Conservation (phyloP, 345 rosid species). For the Crucihimalaya himalaica region DNA sequence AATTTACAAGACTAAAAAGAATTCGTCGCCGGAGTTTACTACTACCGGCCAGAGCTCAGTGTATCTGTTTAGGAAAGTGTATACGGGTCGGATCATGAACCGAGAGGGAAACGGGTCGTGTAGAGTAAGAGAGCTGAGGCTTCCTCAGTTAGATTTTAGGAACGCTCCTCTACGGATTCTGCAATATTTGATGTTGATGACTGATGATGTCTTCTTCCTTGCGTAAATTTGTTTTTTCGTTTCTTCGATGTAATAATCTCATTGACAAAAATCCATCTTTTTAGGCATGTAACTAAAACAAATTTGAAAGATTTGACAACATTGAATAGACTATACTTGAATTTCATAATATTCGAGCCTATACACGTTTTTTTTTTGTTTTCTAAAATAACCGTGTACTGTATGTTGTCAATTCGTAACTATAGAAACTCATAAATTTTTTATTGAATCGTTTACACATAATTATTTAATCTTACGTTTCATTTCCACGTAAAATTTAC, state of each 20-base stretch:
- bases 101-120: slow-evolving; percentile 45
- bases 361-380: too few species aligned
- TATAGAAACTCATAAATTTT: too few species aligned
- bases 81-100: slow-evolving; percentile 52
- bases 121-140: slow-evolving; percentile 67
- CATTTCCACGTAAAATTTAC: too few species aligned
- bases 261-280: not conserved
- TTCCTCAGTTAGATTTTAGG: slow-evolving; percentile 62
- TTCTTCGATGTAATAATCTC: slow-evolving; percentile 11
- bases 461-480: too few species aligned
- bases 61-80: slow-evolving; percentile 71
- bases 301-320: too few species aligned
- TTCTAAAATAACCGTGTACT: too few species aligned
- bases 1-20: slow-evolving; percentile 57
- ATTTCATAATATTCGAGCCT: too few species aligned
- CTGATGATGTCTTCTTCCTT: slow-evolving; percentile 54
- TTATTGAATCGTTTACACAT: not conserved
- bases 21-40: slow-evolving; percentile 33
- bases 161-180: slow-evolving; percentile 67
- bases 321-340: too few species aligned
- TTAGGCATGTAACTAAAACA: slow-evolving; percentile 1
- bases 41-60: slow-evolving; percentile 1
- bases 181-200: slow-evolving; percentile 61
- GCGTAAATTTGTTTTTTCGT: slow-evolving; percentile 33
- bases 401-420: too few species aligned